Conservation (phyloP, 1,284 basidiomycete species). For the Fomitiporia mediterranea region DNA sequence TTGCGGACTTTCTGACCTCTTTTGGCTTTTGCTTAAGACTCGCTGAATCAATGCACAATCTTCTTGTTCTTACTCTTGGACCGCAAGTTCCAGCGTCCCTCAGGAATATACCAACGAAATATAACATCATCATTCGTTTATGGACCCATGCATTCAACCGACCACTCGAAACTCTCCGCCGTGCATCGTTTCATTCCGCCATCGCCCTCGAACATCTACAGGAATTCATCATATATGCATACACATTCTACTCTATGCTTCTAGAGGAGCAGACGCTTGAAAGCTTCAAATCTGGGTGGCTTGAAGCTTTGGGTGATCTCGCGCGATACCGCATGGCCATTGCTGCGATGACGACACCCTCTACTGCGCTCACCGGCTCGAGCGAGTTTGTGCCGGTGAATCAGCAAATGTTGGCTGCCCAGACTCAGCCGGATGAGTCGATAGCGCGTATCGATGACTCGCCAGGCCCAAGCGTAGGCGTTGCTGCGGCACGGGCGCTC, state of each 20-base stretch:
- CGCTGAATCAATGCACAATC: slow-evolving; percentile 83
- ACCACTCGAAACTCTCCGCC: slow-evolving; percentile 84
- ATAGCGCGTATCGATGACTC: slow-evolving; percentile 60
- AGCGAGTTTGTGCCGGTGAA: slow-evolving; percentile 43
- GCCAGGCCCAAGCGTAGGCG: slow-evolving; percentile 75
- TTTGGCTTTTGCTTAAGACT: slow-evolving; percentile 45
- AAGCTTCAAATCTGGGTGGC: slow-evolving; percentile 80
- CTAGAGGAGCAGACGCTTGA: slow-evolving; percentile 77
- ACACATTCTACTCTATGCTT: slow-evolving; percentile 88
- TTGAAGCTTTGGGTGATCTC: slow-evolving; percentile 94
- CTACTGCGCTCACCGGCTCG: slow-evolving; percentile 21
- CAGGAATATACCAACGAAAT: slow-evolving; percentile 85
- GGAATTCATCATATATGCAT: slow-evolving; percentile 93
- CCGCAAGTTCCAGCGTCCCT: slow-evolving; percentile 85
- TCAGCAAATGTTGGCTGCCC: slow-evolving; percentile 40
- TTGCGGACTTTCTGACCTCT: slow-evolving; percentile 13
- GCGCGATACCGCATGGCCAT: slow-evolving; percentile 94
- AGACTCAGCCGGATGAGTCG: slow-evolving; percentile 38
- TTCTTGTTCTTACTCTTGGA: slow-evolving; percentile 82
- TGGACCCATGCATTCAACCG: slow-evolving; percentile 93
- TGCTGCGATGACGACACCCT: slow-evolving; percentile 52
- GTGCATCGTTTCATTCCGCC: slow-evolving; percentile 62
- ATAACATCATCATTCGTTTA: slow-evolving; percentile 90
- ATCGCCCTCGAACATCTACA: slow-evolving; percentile 74
- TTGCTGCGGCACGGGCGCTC: slow-evolving; percentile 81